These are phyloP conservation scores for Pilobolus umbonatus DNA, from an alignment of 192 early-diverging fungal species.

Conservation along the genomic window DNA sequence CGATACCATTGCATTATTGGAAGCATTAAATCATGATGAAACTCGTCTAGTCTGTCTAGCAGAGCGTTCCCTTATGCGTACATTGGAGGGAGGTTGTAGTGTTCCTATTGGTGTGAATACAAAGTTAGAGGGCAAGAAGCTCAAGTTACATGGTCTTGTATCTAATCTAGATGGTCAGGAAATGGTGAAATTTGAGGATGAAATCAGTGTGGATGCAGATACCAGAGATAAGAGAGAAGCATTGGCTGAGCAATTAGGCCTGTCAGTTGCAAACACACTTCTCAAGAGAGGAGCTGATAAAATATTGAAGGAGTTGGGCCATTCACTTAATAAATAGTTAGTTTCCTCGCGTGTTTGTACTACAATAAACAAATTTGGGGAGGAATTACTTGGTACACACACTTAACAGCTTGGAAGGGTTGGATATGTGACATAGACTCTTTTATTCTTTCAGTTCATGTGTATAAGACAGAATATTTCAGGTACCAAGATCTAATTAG, in stretches of 20 bases:
- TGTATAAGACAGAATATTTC: no score
- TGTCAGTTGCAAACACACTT: conserved; percentile 35
- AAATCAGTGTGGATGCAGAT: conserved; percentile 18
- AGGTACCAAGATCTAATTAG: no score
- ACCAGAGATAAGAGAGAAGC: conserved; percentile 28
- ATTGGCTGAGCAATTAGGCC: conserved; percentile 37
- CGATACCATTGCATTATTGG: conserved; percentile 43
- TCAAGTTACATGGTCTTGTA: conserved; percentile 65
- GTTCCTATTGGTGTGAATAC: conserved; percentile 89
- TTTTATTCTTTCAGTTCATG: no score
- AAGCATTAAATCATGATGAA: conserved; percentile 57
- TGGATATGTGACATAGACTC: no score
- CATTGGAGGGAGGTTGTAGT: conserved; percentile 91
- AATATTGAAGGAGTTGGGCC: conserved; percentile 9
- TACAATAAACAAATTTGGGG: no score
- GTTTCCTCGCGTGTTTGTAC: no score
- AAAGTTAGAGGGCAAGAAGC: conserved; percentile 34
- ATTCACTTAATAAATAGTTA: neutral
- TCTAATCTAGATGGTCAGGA: conserved; percentile 69
- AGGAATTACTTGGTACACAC: no score
- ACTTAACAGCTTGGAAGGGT: no score
- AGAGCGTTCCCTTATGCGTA: conserved; percentile 84
- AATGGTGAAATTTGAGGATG: conserved; percentile 50
- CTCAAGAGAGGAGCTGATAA: conserved; percentile 40
- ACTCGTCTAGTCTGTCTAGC: conserved; percentile 67